Percentiles rank a stretch among this genome's conserved stretches.
phyloP scores from a whole-genome alignment of 352 stramenopile species.

The Pythium aristosporum region DNA sequence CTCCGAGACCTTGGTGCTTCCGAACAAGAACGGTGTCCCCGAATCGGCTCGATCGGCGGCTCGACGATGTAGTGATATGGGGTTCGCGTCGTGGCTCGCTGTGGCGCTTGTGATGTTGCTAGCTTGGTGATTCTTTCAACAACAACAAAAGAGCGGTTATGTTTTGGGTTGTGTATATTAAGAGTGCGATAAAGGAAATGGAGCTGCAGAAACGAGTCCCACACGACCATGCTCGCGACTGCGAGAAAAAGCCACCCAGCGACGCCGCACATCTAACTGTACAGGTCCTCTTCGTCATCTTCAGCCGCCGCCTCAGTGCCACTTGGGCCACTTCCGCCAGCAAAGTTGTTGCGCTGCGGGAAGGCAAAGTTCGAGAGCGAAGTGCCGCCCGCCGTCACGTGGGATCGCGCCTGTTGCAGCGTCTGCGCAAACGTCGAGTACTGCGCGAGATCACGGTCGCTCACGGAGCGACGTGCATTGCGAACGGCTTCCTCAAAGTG shows the following conservation, averaged over 20 bases:
- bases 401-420: slow-evolving; percentile 95
- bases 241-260: background rate
- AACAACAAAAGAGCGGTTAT: too few species aligned
- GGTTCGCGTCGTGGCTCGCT: background rate
- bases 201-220: slow-evolving; percentile 11
- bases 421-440: slow-evolving; percentile 88
- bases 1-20: background rate
- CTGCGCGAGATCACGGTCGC: slow-evolving; percentile 96
- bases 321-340: slow-evolving; percentile 35
- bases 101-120: slow-evolving; percentile 3
- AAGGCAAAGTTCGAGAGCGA: slow-evolving; percentile 98
- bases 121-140: background rate
- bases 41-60: background rate
- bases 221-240: slow-evolving; percentile 5
- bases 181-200: slow-evolving; percentile 3
- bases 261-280: slow-evolving; percentile 83
- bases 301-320: slow-evolving; percentile 70
- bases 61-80: background rate
- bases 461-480: slow-evolving; percentile 96
- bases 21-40: background rate
- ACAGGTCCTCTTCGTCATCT: slow-evolving; percentile 97
- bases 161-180: slow-evolving; percentile 1
- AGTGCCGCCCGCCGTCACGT: slow-evolving; percentile 90
- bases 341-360: slow-evolving; percentile 65
- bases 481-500: slow-evolving; percentile 99